These are phyloP conservation scores for Mycena chlorophos DNA, from an alignment of 768 basidiomycete species.

Conservation along the genomic window DNA sequence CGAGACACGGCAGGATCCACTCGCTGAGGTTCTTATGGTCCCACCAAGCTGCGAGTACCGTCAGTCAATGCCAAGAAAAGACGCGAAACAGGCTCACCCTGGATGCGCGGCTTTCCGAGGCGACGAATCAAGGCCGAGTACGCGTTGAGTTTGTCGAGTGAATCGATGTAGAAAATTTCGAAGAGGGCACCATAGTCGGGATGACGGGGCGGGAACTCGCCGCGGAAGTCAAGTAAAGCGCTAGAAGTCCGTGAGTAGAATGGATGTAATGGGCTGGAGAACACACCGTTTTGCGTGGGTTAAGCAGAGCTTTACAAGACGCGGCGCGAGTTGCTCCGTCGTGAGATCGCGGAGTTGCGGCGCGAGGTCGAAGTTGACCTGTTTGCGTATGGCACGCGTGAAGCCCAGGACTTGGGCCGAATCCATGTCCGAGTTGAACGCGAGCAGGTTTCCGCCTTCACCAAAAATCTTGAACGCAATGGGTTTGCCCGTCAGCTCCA, in stretches of 20 bases:
- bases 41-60: no score
- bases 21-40: no score
- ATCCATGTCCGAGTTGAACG: slow-evolving; percentile 14
- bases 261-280: not conserved
- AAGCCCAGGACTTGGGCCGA: slow-evolving; percentile 5
- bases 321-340: not conserved
- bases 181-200: not conserved
- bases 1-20: no score
- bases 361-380: not conserved
- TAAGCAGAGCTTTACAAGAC: slow-evolving; percentile 5
- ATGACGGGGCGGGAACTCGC: not conserved
- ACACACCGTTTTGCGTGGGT: slow-evolving; percentile 1
- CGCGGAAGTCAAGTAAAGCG: not conserved
- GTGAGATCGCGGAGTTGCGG: not conserved
- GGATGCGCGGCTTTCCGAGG: not conserved
- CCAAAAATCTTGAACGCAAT: slow-evolving; percentile 3
- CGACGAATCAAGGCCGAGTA: not conserved
- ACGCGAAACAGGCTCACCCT: no score
- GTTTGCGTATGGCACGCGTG: slow-evolving; percentile 3
- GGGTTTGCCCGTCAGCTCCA: slow-evolving; percentile 5
- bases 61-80: no score
- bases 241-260: not conserved
- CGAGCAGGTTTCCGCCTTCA: slow-evolving; percentile 7
- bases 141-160: not conserved
- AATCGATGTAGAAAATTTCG: slow-evolving; percentile 8